Evolutionary conservation across 129 eudicot species (phyloP), one percentile per base, ranked within the genome.

Genomic region (Tagetes patula): DNA sequence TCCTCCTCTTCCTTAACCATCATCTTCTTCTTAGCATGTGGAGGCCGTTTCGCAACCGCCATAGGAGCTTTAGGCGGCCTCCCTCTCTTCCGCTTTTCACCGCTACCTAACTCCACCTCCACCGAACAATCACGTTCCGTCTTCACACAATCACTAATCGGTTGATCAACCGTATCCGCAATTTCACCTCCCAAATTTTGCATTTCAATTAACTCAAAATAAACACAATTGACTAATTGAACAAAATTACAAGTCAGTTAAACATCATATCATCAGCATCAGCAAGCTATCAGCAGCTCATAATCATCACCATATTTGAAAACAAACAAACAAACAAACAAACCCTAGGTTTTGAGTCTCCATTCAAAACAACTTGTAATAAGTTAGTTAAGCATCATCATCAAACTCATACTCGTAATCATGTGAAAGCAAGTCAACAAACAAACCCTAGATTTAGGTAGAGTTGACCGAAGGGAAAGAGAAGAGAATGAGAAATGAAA

Each of bases 41-140:
- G 74, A 34, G 75, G 39, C 7, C 67, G 42, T 63, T 85, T 85
- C 58, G 70, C 75, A 5, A 11, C 81, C 58, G 70, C 75, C 8
- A 11, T 80, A 61, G 86, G 82, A 32, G 75, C 39, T 49, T 76
- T 76, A 55, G 96, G 81, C 50, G 95, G 98, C 75, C 99, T 72
- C 27, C 99, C 99, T 72, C 97, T 79, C 89, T 80, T 94, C 82
- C 82, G 63, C 87, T 83, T 20, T 20, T 92, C 74, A 41, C 86
- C 62, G 2, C 74, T 36, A 14, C 31, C 72, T 43, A 43, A 8
- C 48, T 6, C 48, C 48, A 38, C 82, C 61, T 77, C 74, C 80
- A 76, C 71, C 37, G 74, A 41, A 33, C 47, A 65, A 45, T 61
- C 85, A 54, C 61, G 70, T 6, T 37, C 81, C 60, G 81, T 75